Evolutionary conservation across 106 monocot genomes (phyloP).

Genomic region (Dendrobium officinale): DNA sequence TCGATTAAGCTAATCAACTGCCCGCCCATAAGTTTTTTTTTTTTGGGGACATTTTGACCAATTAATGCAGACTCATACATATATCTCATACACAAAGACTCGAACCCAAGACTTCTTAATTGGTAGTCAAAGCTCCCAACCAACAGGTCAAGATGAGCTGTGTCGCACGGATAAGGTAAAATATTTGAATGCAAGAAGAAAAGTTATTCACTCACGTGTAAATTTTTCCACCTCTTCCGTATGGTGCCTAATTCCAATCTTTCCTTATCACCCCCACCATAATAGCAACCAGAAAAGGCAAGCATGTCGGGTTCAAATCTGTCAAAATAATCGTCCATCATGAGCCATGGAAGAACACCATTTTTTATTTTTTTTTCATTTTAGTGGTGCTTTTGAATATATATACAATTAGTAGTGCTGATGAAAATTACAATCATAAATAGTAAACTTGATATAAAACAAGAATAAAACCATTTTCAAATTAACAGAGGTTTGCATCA

Average conservation of each 20-base stretch:
- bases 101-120: too few relatives aligned
- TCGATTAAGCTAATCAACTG: not conserved
- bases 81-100: too few relatives aligned
- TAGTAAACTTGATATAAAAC: not conserved
- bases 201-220: slow-evolving; percentile 51
- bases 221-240: slow-evolving; percentile 91
- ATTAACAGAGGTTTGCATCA: not conserved
- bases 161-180: not conserved
- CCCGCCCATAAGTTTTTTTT: too few relatives aligned
- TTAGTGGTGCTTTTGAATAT: too few relatives aligned
- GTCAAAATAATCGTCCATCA: slow-evolving; percentile 11
- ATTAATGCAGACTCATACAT: too few relatives aligned
- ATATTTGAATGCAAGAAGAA: not conserved
- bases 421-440: not conserved
- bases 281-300: slow-evolving; percentile 99
- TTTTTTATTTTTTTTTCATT: too few relatives aligned
- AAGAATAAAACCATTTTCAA: not conserved
- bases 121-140: too few relatives aligned
- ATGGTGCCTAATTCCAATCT: slow-evolving; percentile 68
- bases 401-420: too few relatives aligned
- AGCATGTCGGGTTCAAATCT: slow-evolving; percentile 99
- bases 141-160: too few relatives aligned
- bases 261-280: slow-evolving; percentile 96
- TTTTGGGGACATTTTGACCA: too few relatives aligned
- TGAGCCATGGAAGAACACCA: not conserved